Conservation (phyloP, 768 basidiomycete genomes). For the Tephrocybe sp. region DNA sequence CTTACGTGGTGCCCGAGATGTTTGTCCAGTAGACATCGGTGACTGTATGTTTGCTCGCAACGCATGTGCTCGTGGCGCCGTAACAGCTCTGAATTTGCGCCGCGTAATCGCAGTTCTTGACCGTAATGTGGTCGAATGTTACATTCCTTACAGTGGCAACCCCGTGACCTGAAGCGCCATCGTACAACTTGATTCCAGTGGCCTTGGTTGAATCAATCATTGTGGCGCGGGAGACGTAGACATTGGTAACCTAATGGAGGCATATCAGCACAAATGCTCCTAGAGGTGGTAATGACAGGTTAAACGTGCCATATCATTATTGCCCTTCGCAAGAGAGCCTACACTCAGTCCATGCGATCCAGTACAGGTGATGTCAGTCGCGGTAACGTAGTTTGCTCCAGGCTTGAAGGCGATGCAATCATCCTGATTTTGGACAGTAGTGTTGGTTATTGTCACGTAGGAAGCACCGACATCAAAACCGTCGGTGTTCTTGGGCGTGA, state of each 20-base stretch:
- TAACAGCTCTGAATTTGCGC: slow-evolving; percentile 32
- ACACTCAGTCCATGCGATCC: slow-evolving; percentile 31
- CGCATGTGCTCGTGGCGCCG: slow-evolving; percentile 22
- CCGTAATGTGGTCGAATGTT: slow-evolving; percentile 25
- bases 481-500: slow-evolving; percentile 29
- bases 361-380: slow-evolving; percentile 28
- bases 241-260: slow-evolving; percentile 22
- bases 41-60: slow-evolving; percentile 22
- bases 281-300: neutral
- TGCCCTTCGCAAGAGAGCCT: slow-evolving; percentile 22
- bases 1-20: slow-evolving; percentile 29
- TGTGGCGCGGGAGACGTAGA: slow-evolving; percentile 24
- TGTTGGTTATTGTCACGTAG: slow-evolving; percentile 26
- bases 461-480: slow-evolving; percentile 29
- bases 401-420: slow-evolving; percentile 32
- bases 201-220: slow-evolving; percentile 31
- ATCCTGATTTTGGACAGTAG: slow-evolving; percentile 27
- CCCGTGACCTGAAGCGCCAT: slow-evolving; percentile 26
- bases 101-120: slow-evolving; percentile 31
- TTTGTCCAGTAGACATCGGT: slow-evolving; percentile 24
- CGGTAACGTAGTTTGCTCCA: slow-evolving; percentile 25
- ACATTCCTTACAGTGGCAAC: slow-evolving; percentile 29
- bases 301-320: slow-evolving; percentile 17
- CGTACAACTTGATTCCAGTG: slow-evolving; percentile 30
- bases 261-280: neutral